phyloP scores from a whole-genome alignment of 2,329 filamentous ascomycete species.

The Cordyceps militaris region DNA sequence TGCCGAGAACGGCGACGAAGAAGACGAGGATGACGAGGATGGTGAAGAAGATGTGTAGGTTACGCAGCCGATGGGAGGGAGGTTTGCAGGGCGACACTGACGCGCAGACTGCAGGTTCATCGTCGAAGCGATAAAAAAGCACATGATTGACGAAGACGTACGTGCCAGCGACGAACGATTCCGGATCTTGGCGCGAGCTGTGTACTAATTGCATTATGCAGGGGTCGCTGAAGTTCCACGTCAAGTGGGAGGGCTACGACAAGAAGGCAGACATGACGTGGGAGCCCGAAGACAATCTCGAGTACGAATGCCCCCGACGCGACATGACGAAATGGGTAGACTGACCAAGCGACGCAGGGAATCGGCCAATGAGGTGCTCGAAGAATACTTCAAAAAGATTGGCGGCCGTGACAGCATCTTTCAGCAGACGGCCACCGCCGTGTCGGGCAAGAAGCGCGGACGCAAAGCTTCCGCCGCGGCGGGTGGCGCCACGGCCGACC shows the following conservation, averaged over 20 bases:
- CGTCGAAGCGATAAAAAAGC: constrained; percentile 65
- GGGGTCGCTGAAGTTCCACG: constrained; percentile 54
- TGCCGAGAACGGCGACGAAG: not conserved
- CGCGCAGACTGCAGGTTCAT: constrained; percentile 48
- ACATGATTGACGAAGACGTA: constrained; percentile 54
- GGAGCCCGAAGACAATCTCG: constrained; percentile 68
- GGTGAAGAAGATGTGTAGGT: constrained; percentile 21
- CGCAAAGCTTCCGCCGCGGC: constrained; percentile 27
- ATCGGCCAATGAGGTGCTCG: constrained; percentile 52
- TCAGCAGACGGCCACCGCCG: constrained; percentile 41
- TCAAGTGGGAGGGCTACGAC: constrained; percentile 73
- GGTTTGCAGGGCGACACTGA: constrained; percentile 10
- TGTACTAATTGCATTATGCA: constrained; percentile 19
- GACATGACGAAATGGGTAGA: too few relatives aligned
- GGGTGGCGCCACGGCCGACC: constrained; percentile 14
- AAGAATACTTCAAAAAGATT: constrained; percentile 54
- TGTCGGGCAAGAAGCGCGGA: constrained; percentile 52
- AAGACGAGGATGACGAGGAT: not conserved
- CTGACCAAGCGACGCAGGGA: constrained; percentile 32
- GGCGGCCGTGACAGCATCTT: constrained; percentile 56
- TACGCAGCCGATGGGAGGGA: not conserved
- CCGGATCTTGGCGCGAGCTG: not conserved
- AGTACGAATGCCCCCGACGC: not conserved
- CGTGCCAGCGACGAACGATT: constrained; percentile 17
- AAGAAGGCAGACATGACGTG: constrained; percentile 65